A percentile compares a stretch with the other conserved stretches of the same genome.
Conservation (phyloP, 2,329 filamentous ascomycete genomes). For the Tolypocladium sp. region DNA sequence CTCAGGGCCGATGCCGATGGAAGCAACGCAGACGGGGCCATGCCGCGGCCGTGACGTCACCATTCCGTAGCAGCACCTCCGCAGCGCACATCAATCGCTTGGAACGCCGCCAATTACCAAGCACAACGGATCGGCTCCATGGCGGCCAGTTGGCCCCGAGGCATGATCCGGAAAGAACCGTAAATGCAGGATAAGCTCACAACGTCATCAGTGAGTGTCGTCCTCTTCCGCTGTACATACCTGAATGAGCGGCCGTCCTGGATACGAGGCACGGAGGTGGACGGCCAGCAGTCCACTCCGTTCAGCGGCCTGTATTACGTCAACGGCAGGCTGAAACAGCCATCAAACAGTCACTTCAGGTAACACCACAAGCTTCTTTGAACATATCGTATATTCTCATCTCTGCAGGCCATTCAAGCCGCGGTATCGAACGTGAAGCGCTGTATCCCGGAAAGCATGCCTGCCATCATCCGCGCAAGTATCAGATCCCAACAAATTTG, state of each 20-base stretch:
- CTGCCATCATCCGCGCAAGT: constrained; percentile 17
- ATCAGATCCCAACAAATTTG: constrained; percentile 15
- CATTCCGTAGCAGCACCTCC: background rate
- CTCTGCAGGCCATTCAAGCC: constrained; percentile 18
- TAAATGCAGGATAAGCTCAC: background rate
- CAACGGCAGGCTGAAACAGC: background rate
- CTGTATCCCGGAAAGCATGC: constrained; percentile 22
- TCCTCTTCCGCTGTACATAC: background rate
- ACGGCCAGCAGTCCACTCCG: background rate
- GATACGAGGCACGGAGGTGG: background rate
- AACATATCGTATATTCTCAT: constrained; percentile 30
- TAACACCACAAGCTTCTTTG: constrained; percentile 1
- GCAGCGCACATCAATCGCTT: background rate
- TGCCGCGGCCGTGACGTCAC: constrained; percentile 4
- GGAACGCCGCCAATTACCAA: background rate
- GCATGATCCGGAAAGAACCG: no score
- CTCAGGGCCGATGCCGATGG: background rate
- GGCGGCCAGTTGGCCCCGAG: no score
- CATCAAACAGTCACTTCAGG: background rate
- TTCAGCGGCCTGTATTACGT: background rate
- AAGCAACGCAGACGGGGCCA: background rate
- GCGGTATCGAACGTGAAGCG: constrained; percentile 15
- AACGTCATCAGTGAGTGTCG: background rate
- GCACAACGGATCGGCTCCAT: background rate
- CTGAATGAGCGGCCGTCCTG: background rate